These are phyloP conservation scores for Corynespora cassiicola DNA, from an alignment of 2,329 filamentous ascomycete genomes.

Conservation along the genomic window DNA sequence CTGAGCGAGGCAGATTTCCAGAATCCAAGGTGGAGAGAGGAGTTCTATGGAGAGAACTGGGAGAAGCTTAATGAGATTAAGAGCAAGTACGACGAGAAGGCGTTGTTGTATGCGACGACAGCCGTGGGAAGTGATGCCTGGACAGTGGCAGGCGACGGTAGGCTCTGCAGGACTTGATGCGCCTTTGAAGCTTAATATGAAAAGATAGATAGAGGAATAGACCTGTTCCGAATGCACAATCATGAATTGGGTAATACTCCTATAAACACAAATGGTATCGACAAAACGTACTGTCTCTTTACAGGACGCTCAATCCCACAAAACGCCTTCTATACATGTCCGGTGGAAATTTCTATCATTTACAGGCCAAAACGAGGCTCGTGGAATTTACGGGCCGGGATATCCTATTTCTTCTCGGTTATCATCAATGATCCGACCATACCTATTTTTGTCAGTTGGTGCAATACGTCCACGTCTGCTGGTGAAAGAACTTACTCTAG, in stretches of 20 bases:
- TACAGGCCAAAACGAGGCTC: no score
- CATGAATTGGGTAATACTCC: no score
- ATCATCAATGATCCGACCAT: constrained; percentile 55
- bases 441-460: constrained; percentile 35
- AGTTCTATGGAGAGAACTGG: constrained; percentile 32
- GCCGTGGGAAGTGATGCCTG: constrained; percentile 30
- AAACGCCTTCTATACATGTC: no score
- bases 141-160: constrained; percentile 15
- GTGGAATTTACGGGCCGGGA: constrained; percentile 39
- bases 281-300: no score
- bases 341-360: no score
- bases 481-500: constrained; percentile 57
- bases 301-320: no score
- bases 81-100: constrained; percentile 26
- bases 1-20: constrained; percentile 37
- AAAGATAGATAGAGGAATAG: no score
- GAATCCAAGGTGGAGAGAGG: constrained; percentile 27
- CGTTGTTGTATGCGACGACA: constrained; percentile 24
- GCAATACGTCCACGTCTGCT: constrained; percentile 2
- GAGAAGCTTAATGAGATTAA: constrained; percentile 24
- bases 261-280: no score
- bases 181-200: no score
- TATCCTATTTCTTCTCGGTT: constrained; percentile 52
- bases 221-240: no score
- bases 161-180: constrained; percentile 16